Evolutionary conservation across 2,329 filamentous ascomycete species (phyloP).

Genomic region (Fusarium coicis): DNA sequence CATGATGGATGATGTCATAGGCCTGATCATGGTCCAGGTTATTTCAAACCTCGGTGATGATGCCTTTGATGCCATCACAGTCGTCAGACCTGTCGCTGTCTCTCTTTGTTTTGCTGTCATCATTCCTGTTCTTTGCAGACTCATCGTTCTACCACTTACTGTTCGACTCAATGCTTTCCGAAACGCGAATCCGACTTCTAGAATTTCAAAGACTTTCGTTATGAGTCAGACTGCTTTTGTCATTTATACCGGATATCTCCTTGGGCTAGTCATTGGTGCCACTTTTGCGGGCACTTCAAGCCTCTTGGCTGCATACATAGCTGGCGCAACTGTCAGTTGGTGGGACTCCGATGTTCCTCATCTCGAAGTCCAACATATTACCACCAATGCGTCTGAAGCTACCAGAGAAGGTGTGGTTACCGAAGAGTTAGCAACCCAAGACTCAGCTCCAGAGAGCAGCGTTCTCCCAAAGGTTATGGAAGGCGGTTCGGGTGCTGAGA

Average conservation of each 20-base stretch:
- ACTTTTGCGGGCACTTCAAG: conserved; percentile 72
- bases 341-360: conserved; percentile 59
- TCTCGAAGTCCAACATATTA: neutral
- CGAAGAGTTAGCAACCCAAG: neutral
- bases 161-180: conserved; percentile 48
- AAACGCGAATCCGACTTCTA: conserved; percentile 28
- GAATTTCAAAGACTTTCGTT: conserved; percentile 42
- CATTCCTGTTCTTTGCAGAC: conserved; percentile 59
- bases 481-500: conserved; percentile 12
- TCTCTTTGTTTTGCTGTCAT: conserved; percentile 62
- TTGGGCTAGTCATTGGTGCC: conserved; percentile 61
- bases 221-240: conserved; percentile 53
- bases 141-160: conserved; percentile 56
- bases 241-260: conserved; percentile 60
- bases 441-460: neutral
- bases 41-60: conserved; percentile 70
- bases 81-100: conserved; percentile 59
- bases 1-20: conserved; percentile 85
- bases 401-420: neutral
- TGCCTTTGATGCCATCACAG: conserved; percentile 46
- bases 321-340: conserved; percentile 69
- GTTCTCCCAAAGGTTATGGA: neutral
- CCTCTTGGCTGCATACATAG: conserved; percentile 71
- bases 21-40: conserved; percentile 80
- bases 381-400: neutral